Percentiles rank a stretch among this genome's conserved stretches.
Conservation (phyloP, 192 early-diverging fungal species). For the Coemansia sp. region DNA sequence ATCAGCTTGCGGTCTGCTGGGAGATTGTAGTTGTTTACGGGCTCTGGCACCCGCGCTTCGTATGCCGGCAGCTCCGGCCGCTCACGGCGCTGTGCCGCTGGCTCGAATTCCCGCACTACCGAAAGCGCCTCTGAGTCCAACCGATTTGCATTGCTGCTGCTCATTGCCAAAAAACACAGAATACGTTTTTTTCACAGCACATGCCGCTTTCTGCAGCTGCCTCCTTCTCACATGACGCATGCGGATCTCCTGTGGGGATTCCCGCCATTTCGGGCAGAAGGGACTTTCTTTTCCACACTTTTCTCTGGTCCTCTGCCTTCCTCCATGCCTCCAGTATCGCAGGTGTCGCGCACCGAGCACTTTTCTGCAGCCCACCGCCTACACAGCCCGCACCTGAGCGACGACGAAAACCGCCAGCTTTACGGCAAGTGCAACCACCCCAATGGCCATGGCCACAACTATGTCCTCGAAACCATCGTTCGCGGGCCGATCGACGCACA, state of each 20-base stretch:
- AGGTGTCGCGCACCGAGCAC: conserved; percentile 71
- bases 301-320: no score
- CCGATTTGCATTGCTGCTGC: conserved; percentile 3
- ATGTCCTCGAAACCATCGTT: conserved; percentile 55
- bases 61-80: conserved; percentile 17
- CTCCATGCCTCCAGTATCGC: conserved; percentile 51
- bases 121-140: conserved; percentile 11
- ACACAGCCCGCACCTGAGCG: conserved; percentile 69
- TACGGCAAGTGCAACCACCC: conserved; percentile 89
- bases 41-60: conserved; percentile 42
- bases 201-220: background rate
- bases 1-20: conserved; percentile 18
- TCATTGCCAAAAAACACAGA: conserved; percentile 3
- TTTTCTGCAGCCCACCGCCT: conserved; percentile 91
- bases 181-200: conserved; percentile 3
- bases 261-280: no score
- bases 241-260: no score
- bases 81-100: background rate
- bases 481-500: conserved; percentile 58
- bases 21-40: conserved; percentile 53
- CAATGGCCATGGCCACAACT: conserved; percentile 91
- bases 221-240: no score
- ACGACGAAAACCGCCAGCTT: conserved; percentile 66
- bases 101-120: conserved; percentile 32
- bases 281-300: no score